Base-by-base conservation (phyloP, 192 early-diverging fungal species). In the Entomortierella chlamydospora region DNA sequence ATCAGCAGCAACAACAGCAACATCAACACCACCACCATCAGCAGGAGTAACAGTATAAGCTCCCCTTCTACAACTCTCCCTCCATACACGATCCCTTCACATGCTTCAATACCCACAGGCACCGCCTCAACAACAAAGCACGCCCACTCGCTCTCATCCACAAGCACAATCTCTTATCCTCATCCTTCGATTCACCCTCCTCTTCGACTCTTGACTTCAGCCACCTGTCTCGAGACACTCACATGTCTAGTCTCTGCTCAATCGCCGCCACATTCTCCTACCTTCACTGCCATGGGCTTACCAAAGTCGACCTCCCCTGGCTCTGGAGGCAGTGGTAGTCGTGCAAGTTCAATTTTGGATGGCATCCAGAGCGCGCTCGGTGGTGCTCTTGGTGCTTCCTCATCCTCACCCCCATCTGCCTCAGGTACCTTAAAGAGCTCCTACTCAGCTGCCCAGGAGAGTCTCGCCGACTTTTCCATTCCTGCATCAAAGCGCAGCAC, bases 191-290 rank as follows among this genome's bases (percentile, higher is more conserved):
- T 57, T 49, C 74, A 78, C 41, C 74, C 67, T 4, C 74, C 74
- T 2, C 57, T 78, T 5, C 53, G 74, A 39, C 61, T 78, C 25
- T 54, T 78, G 67, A 70, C 74, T 28, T 59, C 74, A 12, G 74
- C 74, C 33, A 78, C 74, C 18, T 78, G 74, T 49, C 49, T 68
- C 18, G 74, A 69, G n/a, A 69, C 74, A 20, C 33, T 37, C 12
- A 78, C 74, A 4, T 64, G 60, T 41, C 41, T 78, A 29, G 62
- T 78, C 61, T 78, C 74, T 49, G 74, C 74, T 15, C 66, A 65
- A 56, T 78, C 74, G 13, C 74, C 74, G n/a, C 74, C 74, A 22
- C 74, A 78, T 30, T 78, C 74, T 22, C 74, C 74, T 34, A 78
- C 74, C n/a, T 69, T 70, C 41, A 41, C 74, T 5, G 56, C 74